Base-by-base conservation (phyloP, 73 alveolate genomes). In the Paramecium caudatum region DNA sequence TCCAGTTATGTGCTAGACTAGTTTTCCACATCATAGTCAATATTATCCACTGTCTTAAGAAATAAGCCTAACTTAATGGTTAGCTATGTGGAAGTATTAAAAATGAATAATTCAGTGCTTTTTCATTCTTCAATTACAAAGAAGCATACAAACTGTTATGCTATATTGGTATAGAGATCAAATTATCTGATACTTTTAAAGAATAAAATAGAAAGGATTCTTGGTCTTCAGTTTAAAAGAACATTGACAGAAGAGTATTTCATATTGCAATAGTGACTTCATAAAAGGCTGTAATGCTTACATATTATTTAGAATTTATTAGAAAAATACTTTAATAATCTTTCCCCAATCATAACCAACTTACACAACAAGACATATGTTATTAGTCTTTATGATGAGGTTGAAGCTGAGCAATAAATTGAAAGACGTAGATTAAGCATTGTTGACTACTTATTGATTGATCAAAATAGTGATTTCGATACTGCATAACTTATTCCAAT, bases 1-100 rank as follows among this genome's bases (percentile, higher is more conserved):
- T 43, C 88, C 88, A 4, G 65, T 37, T 16, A 74, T 45, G 45
- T 43, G 10, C 32, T 15, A 27, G 43, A 41, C 62, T 74, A 30
- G 43, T 74, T 45, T 74, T 41, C 88, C 88, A 16, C 3, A 34
- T 37, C 32, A 15, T 7, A 41, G 10, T 74, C 10, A 41, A 74
- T 45, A 74, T 37, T 37, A 39, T 74, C 65, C 88, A 0, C 8
- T 21, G 23, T 30, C 36, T 36, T 19, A 39, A 45, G 45, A 36
- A n/a, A 23, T 32, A 12, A 65, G 16, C 25, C 17, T 65, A 33
- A 15, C 12, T 10, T 13, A 45, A 74, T 74, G 88, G 88, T 27
- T 74, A 27, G 65, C 69, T 21, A 41, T 74, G 68, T 74, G 88
- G 88, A 74, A 74, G 84, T 68, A 68, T 68, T 33, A 30, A 34